Conservation (phyloP, 164 flowering plant genomes). For the Houttuynia cordata region DNA sequence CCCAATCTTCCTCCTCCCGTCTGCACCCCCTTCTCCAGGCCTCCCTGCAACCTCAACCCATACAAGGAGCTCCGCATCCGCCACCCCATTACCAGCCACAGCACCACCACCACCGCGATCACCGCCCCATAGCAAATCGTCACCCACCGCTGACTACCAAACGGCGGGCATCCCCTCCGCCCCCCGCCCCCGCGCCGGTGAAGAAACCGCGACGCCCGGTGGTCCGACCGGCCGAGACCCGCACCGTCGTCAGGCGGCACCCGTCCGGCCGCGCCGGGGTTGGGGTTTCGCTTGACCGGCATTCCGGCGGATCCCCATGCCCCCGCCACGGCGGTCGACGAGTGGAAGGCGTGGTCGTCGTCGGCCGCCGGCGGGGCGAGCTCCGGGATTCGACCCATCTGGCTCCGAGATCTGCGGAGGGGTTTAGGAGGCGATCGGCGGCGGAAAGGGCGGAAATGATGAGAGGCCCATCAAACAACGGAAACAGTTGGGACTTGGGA, state of each 20-base stretch:
- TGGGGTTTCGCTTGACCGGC: background rate
- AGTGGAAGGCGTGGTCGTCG: background rate
- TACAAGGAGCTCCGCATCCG: background rate
- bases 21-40: slow-evolving; percentile 16
- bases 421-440: too few species aligned
- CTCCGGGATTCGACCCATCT: too few species aligned
- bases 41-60: background rate
- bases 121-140: background rate
- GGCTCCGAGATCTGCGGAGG: too few species aligned
- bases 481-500: too few species aligned
- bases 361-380: too few species aligned
- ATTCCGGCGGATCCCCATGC: background rate
- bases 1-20: slow-evolving; percentile 25
- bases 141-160: background rate
- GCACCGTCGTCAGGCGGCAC: background rate
- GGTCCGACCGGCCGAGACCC: background rate
- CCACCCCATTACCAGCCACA: background rate
- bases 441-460: too few species aligned
- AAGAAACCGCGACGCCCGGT: background rate
- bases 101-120: background rate
- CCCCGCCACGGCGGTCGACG: background rate
- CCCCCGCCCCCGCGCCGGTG: background rate
- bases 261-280: background rate
- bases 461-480: too few species aligned
- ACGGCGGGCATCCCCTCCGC: background rate